Conservation (phyloP, 106 monocot genomes). For the Gastrodia elata region DNA sequence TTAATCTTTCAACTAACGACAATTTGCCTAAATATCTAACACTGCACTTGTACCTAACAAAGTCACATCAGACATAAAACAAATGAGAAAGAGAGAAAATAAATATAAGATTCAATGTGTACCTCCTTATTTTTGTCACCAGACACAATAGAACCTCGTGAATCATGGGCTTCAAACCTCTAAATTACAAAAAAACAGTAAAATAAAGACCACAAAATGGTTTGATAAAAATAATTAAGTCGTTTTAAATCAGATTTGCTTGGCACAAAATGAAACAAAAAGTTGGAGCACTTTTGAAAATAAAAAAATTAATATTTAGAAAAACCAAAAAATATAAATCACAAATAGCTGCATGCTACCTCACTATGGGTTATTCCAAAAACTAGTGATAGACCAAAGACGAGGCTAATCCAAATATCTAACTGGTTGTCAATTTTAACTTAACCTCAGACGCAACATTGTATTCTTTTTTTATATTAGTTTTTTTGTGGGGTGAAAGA, state of each 20-base stretch:
- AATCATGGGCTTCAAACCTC: conserved; percentile 96
- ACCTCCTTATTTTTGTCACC: conserved; percentile 96
- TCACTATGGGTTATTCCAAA: too few species aligned
- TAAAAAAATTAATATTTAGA: neutral
- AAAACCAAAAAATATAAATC: neutral
- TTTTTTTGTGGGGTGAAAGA: too few species aligned
- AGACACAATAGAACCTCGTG: conserved; percentile 62
- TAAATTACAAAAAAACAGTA: conserved; percentile 20
- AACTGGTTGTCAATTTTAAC: too few species aligned
- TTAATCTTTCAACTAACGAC: neutral
- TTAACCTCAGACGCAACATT: neutral
- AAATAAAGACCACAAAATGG: neutral
- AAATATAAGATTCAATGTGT: neutral
- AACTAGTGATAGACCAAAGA: too few species aligned
- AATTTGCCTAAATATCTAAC: neutral
- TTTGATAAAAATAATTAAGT: neutral
- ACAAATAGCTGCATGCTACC: neutral
- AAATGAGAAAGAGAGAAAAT: neutral
- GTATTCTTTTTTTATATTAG: neutral
- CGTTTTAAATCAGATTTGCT: neutral
- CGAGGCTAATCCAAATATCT: too few species aligned
- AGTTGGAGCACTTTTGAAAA: neutral
- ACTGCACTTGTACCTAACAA: neutral
- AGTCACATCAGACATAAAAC: neutral
- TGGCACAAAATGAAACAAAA: neutral